These are phyloP conservation scores for Chaetomium sp. DNA, from an alignment of 2,329 filamentous ascomycete species.

Conservation along the genomic window DNA sequence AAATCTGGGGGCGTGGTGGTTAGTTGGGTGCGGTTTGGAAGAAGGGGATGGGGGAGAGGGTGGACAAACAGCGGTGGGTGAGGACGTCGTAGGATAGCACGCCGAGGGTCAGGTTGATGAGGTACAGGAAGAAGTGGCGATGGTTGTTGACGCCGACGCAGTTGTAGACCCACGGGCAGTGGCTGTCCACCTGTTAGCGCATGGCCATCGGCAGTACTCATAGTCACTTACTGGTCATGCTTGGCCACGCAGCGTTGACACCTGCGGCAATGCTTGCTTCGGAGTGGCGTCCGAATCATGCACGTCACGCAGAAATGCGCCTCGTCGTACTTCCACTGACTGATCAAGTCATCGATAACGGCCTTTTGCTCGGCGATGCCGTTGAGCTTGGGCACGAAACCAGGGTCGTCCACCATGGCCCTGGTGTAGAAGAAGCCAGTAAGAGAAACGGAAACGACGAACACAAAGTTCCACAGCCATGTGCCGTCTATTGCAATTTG, in stretches of 20 bases:
- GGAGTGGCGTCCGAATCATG: constrained; percentile 88
- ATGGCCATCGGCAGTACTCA: too few species aligned
- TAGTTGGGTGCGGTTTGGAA: neutral
- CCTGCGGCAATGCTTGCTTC: constrained; percentile 93
- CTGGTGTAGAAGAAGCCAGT: constrained; percentile 85
- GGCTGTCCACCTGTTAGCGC: constrained; percentile 52
- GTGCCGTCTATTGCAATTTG: constrained; percentile 48
- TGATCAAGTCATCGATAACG: constrained; percentile 83
- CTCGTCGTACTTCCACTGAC: constrained; percentile 88
- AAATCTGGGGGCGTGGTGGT: constrained; percentile 57
- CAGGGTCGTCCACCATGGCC: constrained; percentile 86
- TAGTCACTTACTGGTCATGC: constrained; percentile 83
- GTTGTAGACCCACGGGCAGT: constrained; percentile 98
- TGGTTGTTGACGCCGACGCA: constrained; percentile 96
- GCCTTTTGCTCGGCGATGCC: constrained; percentile 88
- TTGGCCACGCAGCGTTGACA: constrained; percentile 93
- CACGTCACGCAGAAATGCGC: constrained; percentile 91
- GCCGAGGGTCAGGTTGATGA: constrained; percentile 74
- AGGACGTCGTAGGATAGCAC: constrained; percentile 73
- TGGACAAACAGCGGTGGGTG: constrained; percentile 64
- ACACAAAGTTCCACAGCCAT: constrained; percentile 77
- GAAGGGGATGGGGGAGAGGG: neutral
- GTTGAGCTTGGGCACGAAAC: constrained; percentile 86
- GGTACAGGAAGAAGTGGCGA: constrained; percentile 90
- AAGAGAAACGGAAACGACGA: constrained; percentile 63